These are phyloP conservation scores for Furcasterigmium furcatum DNA, from an alignment of 2,329 filamentous ascomycete genomes.

Conservation along the genomic window DNA sequence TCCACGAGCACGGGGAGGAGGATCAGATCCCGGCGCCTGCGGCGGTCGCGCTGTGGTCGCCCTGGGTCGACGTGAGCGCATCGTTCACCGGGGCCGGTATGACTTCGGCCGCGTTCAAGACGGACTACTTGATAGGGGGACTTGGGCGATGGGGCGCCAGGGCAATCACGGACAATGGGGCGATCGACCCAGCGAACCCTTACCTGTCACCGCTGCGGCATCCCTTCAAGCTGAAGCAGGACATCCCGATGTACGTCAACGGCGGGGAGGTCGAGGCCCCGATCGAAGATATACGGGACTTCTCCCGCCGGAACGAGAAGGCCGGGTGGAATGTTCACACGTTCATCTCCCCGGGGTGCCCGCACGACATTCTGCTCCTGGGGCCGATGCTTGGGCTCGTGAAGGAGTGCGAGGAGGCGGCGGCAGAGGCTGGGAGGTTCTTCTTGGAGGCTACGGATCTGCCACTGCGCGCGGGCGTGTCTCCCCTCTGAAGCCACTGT, in stretches of 20 bases:
- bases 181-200: neutral
- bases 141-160: neutral
- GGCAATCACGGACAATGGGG: neutral
- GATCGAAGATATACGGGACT: constrained; percentile 14
- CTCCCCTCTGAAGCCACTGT: too few relatives aligned
- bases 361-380: constrained; percentile 19
- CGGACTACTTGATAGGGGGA: neutral
- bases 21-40: neutral
- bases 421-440: constrained; percentile 8
- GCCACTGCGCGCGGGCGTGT: too few relatives aligned
- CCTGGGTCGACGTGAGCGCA: neutral
- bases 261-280: constrained; percentile 16
- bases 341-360: constrained; percentile 9
- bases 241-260: constrained; percentile 17
- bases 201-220: neutral
- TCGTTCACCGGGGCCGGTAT: neutral
- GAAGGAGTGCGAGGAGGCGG: constrained; percentile 11
- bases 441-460: neutral
- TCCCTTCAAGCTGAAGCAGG: neutral
- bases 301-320: constrained; percentile 10
- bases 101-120: neutral
- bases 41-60: neutral
- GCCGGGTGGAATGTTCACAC: constrained; percentile 13
- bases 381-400: constrained; percentile 16
- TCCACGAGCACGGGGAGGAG: constrained; percentile 4